These are phyloP conservation scores for Petrea volubilis DNA, from an alignment of 257 asterid genomes.

Conservation along the genomic window DNA sequence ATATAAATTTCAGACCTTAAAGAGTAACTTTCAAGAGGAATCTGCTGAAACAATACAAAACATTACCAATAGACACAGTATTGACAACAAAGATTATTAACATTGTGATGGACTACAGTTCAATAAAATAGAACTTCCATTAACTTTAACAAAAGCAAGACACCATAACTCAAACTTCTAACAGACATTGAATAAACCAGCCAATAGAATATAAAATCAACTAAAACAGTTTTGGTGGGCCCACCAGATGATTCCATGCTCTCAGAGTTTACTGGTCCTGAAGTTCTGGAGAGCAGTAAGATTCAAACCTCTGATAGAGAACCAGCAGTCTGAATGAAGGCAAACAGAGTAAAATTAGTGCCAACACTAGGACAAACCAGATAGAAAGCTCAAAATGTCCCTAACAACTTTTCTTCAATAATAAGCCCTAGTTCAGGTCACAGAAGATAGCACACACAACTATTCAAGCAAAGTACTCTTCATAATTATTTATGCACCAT, in stretches of 20 bases:
- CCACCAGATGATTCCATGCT: constrained; percentile 53
- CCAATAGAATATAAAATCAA: neutral
- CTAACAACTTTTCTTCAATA: neutral
- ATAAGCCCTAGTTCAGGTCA: neutral
- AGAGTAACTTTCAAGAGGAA: neutral
- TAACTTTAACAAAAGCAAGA: constrained; percentile 8
- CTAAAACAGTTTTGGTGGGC: constrained; percentile 22
- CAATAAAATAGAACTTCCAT: constrained; percentile 6
- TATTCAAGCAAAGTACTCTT: neutral
- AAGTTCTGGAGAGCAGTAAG: constrained; percentile 23
- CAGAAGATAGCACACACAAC: constrained; percentile 2
- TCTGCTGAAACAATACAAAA: neutral
- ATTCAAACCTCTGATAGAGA: constrained; percentile 19
- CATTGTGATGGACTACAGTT: neutral
- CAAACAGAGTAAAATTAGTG: constrained; percentile 15
- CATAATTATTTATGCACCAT: neutral
- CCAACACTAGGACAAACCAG: constrained; percentile 4
- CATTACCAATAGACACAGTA: neutral
- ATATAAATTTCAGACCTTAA: constrained; percentile 8
- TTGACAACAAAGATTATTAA: constrained; percentile 5
- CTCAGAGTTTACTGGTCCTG: constrained; percentile 23
- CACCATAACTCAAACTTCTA: constrained; percentile 1
- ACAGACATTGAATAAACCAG: neutral
- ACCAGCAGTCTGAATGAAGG: constrained; percentile 9
- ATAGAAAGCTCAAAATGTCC: constrained; percentile 13